Base-by-base conservation (phyloP, 2,329 filamentous ascomycete genomes). In the Verticillium alfalfae region DNA sequence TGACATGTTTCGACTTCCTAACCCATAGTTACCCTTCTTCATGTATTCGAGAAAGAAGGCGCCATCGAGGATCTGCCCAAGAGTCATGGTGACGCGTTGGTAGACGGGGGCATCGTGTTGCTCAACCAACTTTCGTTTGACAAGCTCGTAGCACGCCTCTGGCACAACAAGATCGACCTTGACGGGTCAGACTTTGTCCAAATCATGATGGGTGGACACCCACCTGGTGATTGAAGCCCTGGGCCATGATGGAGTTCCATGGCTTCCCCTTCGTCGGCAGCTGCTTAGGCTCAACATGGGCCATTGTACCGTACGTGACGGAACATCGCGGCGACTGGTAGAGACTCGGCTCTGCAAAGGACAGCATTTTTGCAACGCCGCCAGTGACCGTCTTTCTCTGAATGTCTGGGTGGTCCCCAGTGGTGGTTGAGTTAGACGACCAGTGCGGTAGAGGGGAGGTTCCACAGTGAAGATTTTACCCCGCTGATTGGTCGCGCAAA, bases 11-110 rank as follows among this genome's bases (percentile, higher is more conserved):
- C 5, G 2, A 38, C 1, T 1, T 12, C 16, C 15, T 5, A 7
- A 5, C 15, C 38, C 5, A 56, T 26, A 45, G 71, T 26, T 76
- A 91, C 91, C 90, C 63, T 82, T 83, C 73, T 96, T 96, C 67
- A 98, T 88, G 71, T 96, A 93, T 54, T 87, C 81, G n/a, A 85
- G 89, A 69, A 97, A 93, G 69, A 97, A 96, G 0, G 88, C 84
- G 1, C 86, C 85, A 38, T 89, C 82, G 1, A 98, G 72, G 5
- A 98, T 71, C 62, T 92, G 87, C 9, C 82, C 82, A 10, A 97
- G 80, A 3, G 86, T 85, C 83, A 96, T 88, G 66, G 86, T 84
- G 2, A 96, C 86, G 63, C 85, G 84, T 37, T 84, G 84, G 79
- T 91, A 96, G 13, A 67, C 66, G 1, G 82, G 80, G 5, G 68